Evolutionary conservation across 257 asterid species (phyloP), one percentile per base, ranked within the genome.

Genomic region (Fraxinus quadrangulata): DNA sequence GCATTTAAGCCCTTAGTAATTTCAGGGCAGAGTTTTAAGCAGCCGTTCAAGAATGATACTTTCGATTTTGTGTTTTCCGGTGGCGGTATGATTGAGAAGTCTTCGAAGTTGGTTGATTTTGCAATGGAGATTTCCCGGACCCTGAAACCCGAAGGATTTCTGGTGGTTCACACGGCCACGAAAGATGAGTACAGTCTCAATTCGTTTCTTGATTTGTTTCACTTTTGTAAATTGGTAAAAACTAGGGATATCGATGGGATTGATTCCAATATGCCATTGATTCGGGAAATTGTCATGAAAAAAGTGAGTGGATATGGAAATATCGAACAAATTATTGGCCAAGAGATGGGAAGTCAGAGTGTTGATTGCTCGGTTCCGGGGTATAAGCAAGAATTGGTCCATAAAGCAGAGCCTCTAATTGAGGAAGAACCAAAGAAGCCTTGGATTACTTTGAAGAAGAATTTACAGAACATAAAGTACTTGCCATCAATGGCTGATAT

Each of bases 121-220:
- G 86, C 86, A 2, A 73, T 77, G 30, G 90, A 87, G 70, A 75
- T 85, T 67, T 81, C 84, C 69, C 73, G 88, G 79, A 87, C 86
- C 6, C 70, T 87, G 45, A 85, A 83, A 78, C 88, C 88, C 86
- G 84, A 83, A 77, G 90, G 90, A 83, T 83, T 70, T 83, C 81
- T 87, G 13, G 90, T 87, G 3, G 83, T 81, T 31, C 90, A 87
- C 19, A 87, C 85, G 69, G 82, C 82, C 75, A 72, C 87, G 42
- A 83, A 23, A 75, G 90, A 87, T 74, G 69, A 80, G 9, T 87
- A 84, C 59, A 85, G 88, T 79, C 80, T 81, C 77, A 83, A 81
- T 85, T 87, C 88, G 4, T 87, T 87, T 33, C 80, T 85, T 87
- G 86, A 83, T 81, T 83, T 87, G 78, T 87, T 87, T 65, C 74